These are phyloP conservation scores for Entomortierella lignicola DNA, from an alignment of 192 early-diverging fungal genomes.

Conservation along the genomic window DNA sequence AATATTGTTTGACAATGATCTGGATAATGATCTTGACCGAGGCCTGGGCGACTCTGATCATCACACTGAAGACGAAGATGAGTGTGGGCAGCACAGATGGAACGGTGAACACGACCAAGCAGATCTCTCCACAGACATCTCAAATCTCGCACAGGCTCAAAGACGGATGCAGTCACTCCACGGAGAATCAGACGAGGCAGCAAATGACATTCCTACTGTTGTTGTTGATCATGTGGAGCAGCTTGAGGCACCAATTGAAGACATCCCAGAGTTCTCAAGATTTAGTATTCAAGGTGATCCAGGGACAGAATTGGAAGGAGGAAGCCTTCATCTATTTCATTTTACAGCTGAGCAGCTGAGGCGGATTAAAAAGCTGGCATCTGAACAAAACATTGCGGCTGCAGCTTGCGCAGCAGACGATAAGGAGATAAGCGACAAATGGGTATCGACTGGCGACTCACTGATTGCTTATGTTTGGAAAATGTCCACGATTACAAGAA, in stretches of 20 bases:
- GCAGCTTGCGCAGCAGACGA: conserved; percentile 52
- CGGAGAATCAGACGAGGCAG: neutral
- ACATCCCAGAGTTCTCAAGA: conserved; percentile 1
- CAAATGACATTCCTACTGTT: conserved; percentile 1
- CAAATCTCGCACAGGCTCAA: conserved; percentile 6
- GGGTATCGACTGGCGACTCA: conserved; percentile 51
- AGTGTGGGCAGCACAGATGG: neutral
- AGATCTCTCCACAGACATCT: too few relatives aligned
- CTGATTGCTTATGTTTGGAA: conserved; percentile 52
- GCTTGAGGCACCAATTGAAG: conserved; percentile 12
- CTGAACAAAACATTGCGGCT: conserved; percentile 52
- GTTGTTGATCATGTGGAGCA: conserved; percentile 4
- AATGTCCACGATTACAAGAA: conserved; percentile 44
- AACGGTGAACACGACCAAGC: neutral
- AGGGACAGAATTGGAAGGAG: conserved; percentile 13
- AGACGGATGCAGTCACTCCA: conserved; percentile 11
- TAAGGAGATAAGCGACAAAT: conserved; percentile 54
- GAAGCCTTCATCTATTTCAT: conserved; percentile 33
- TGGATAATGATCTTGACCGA: conserved; percentile 23
- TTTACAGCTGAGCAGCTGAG: conserved; percentile 29
- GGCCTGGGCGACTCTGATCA: conserved; percentile 23
- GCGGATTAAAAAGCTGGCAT: conserved; percentile 48
- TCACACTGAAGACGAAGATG: conserved; percentile 22
- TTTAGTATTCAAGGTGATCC: neutral
- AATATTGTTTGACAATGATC: conserved; percentile 37